Evolutionary conservation across 441 rosid species (phyloP), one percentile per base, ranked within the genome.

Genomic region (Breynia disticha): DNA sequence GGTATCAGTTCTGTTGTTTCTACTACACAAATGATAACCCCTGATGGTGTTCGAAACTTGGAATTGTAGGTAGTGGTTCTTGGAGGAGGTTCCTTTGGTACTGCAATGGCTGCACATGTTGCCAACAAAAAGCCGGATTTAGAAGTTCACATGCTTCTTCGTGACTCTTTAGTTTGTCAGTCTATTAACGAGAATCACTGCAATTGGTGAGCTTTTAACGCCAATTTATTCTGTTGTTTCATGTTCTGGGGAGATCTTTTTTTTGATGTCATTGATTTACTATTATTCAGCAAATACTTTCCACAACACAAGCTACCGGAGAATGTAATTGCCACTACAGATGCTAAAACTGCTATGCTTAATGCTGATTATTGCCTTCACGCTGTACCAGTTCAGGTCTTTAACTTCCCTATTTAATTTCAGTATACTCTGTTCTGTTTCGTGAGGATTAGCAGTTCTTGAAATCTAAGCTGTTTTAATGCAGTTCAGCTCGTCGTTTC

Each of bases 61-160:
- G 58, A 12, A 46, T 65, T 24, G 47, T 61, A 90, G 95, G 95
- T 90, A 48, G 97, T 82, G 62, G 97, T 90, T 67, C 86, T 90
- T 57, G 95, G 97, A 56, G 97, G 97, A 51, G 97, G 97, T 21
- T 90, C 97, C 17, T 90, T 90, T 71, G 97, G 89, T 61, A 90
- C 95, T 0, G 95, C 95, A 53, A 84, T 90, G 95, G 95, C 95
- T 35, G 87, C 97, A 5, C 97, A 90, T 68, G 77, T 84, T 67
- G 97, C 95, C 24, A 71, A 58, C 55, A 72, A 76, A 65, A 90
- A 82, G 75, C 60, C 76, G 11, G 78, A 80, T 50, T 62, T 90
- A 55, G 84, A 86, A 57, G 97, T 90, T 67, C 71, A 68, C 43
- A 72, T 90, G 82, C 94, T 90, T 59, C 79, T 90, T 10, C 90